Conservation (phyloP, 1,284 basidiomycete genomes). For the Coniophora puteana region DNA sequence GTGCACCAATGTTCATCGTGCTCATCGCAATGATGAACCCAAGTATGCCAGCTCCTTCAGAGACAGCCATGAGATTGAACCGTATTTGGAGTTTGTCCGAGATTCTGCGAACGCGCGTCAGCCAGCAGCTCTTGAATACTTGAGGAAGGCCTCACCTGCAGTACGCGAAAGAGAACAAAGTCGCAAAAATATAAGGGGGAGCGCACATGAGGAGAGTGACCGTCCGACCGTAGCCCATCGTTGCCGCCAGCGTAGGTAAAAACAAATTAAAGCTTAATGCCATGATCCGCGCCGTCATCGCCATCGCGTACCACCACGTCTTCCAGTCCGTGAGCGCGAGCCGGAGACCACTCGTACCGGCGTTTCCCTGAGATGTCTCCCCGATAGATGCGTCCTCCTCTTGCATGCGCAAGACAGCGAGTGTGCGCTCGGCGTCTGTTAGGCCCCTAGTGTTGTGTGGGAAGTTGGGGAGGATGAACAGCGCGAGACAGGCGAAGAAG, state of each 20-base stretch:
- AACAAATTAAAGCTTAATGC: slow-evolving; percentile 59
- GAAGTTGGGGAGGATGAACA: slow-evolving; percentile 68
- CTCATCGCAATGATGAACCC: slow-evolving; percentile 69
- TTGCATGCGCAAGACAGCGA: slow-evolving; percentile 67
- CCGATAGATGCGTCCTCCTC: slow-evolving; percentile 60
- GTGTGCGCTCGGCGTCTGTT: slow-evolving; percentile 53
- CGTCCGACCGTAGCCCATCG: slow-evolving; percentile 52
- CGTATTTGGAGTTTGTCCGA: slow-evolving; percentile 59
- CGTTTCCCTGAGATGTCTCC: background rate
- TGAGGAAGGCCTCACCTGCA: slow-evolving; percentile 31
- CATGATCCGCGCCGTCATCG: slow-evolving; percentile 44
- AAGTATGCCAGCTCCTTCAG: slow-evolving; percentile 52
- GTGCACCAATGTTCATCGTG: slow-evolving; percentile 60
- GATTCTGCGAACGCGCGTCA: slow-evolving; percentile 47
- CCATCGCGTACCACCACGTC: slow-evolving; percentile 52
- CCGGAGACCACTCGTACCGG: slow-evolving; percentile 21
- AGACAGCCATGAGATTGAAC: slow-evolving; percentile 57
- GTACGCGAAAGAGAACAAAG: slow-evolving; percentile 36
- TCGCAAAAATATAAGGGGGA: slow-evolving; percentile 60
- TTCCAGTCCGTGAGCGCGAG: slow-evolving; percentile 56
- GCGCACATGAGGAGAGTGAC: slow-evolving; percentile 57
- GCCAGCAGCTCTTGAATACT: too few relatives aligned
- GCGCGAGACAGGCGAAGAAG: slow-evolving; percentile 52
- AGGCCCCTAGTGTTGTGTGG: slow-evolving; percentile 59
- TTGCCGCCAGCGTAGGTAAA: slow-evolving; percentile 50